phyloP scores from a whole-genome alignment of 2,329 filamentous ascomycete genomes.

The Fusarium compactum region DNA sequence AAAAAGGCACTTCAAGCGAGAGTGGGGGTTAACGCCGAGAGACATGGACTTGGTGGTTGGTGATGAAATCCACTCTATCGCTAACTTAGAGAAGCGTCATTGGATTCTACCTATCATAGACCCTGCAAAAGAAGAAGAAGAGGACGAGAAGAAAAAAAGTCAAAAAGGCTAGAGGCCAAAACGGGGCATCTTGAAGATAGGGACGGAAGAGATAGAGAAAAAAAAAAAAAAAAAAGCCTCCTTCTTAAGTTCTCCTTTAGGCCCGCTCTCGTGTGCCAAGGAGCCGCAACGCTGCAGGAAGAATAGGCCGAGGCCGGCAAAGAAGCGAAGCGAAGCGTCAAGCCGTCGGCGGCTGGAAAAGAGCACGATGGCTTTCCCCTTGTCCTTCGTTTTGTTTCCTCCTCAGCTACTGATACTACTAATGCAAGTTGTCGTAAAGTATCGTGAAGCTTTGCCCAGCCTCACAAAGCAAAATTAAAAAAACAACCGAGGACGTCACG shows the following conservation, averaged over 20 bases:
- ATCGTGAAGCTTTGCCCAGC: neutral
- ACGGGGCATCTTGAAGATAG: constrained; percentile 8
- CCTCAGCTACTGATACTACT: neutral
- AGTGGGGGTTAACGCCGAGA: constrained; percentile 5
- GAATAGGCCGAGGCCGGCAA: constrained; percentile 32
- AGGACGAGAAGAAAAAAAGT: neutral
- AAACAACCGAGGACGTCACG: neutral
- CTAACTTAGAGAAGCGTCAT: constrained; percentile 13
- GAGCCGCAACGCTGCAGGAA: constrained; percentile 11
- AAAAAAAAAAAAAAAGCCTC: constrained; percentile 30
- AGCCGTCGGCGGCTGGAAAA: constrained; percentile 1
- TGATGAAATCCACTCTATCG: constrained; percentile 22
- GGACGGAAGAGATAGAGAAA: neutral
- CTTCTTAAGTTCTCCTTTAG: constrained; percentile 2
- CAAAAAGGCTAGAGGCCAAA: constrained; percentile 4
- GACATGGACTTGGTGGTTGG: constrained; percentile 11
- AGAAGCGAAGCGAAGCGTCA: neutral
- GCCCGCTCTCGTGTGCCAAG: constrained; percentile 19
- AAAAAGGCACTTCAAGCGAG: constrained; percentile 18
- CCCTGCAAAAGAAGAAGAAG: constrained; percentile 16
- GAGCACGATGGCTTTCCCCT: neutral
- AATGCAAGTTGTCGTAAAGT: neutral
- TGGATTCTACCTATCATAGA: constrained; percentile 32
- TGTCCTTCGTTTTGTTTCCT: neutral
- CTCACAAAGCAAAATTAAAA: neutral